A percentile compares a stretch with the other conserved stretches of the same genome.
Conservation (phyloP, 257 asterid species). For the Anisodus acutangulus region DNA sequence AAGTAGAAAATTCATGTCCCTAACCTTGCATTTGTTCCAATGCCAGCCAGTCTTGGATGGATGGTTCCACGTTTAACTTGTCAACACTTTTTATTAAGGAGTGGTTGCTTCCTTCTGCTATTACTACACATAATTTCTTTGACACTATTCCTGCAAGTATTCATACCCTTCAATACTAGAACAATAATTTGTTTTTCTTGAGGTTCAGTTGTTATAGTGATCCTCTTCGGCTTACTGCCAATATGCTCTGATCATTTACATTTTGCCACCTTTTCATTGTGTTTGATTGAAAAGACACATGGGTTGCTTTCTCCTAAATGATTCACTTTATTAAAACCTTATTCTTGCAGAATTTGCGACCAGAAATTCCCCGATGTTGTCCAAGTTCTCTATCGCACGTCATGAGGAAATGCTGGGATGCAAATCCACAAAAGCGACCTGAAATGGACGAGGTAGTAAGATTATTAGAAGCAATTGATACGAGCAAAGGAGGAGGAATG, state of each 20-base stretch:
- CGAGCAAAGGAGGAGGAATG: constrained; percentile 93
- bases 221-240: background rate
- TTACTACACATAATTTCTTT: background rate
- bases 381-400: constrained; percentile 62
- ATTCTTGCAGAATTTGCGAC: constrained; percentile 59
- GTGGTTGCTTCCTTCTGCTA: background rate
- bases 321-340: background rate
- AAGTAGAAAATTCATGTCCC: background rate
- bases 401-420: constrained; percentile 85
- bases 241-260: background rate
- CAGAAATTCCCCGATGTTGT: constrained; percentile 82
- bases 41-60: background rate
- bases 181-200: background rate
- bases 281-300: background rate
- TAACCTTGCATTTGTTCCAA: background rate
- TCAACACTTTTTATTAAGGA: background rate
- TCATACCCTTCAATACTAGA: background rate
- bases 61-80: background rate
- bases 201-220: background rate
- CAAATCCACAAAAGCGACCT: constrained; percentile 70
- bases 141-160: background rate
- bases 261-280: background rate
- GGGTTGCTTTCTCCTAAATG: background rate
- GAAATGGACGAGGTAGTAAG: constrained; percentile 84
- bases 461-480: constrained; percentile 73